phyloP scores from a whole-genome alignment of 441 rosid genomes.

The Theobroma grandiflorum region DNA sequence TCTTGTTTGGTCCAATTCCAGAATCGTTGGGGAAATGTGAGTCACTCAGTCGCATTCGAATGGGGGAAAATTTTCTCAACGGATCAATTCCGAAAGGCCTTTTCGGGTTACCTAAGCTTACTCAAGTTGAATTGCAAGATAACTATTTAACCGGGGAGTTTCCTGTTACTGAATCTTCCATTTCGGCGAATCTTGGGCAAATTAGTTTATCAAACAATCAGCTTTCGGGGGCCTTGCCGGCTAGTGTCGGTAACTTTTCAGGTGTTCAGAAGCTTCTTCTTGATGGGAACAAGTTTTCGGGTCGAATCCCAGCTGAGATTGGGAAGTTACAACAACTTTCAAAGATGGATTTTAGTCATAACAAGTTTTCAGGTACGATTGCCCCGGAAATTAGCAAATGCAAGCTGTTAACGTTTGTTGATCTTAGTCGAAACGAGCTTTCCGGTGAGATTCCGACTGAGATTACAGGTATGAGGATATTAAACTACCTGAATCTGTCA shows the following conservation, averaged over 20 bases:
- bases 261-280: constrained; percentile 92
- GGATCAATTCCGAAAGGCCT: constrained; percentile 92
- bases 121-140: constrained; percentile 89
- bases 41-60: constrained; percentile 80
- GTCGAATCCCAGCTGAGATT: constrained; percentile 78
- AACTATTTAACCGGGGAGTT: constrained; percentile 79
- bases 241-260: constrained; percentile 75
- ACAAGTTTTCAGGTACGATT: constrained; percentile 72
- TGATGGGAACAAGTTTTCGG: constrained; percentile 85
- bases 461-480: constrained; percentile 81
- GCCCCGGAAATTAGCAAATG: constrained; percentile 85
- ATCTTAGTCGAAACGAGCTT: constrained; percentile 85
- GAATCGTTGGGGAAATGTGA: constrained; percentile 73
- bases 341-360: constrained; percentile 84
- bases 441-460: constrained; percentile 88
- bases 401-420: constrained; percentile 84
- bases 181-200: constrained; percentile 76
- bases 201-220: constrained; percentile 85
- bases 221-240: constrained; percentile 78
- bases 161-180: constrained; percentile 52
- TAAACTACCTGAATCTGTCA: constrained; percentile 89
- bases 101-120: constrained; percentile 73
- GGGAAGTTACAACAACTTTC: constrained; percentile 88
- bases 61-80: constrained; percentile 90
- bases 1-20: constrained; percentile 85